A percentile compares a stretch with the other conserved stretches of the same genome.
Conservation (phyloP, 2,329 filamentous ascomycete genomes). For the Geoglossum cookeanum region DNA sequence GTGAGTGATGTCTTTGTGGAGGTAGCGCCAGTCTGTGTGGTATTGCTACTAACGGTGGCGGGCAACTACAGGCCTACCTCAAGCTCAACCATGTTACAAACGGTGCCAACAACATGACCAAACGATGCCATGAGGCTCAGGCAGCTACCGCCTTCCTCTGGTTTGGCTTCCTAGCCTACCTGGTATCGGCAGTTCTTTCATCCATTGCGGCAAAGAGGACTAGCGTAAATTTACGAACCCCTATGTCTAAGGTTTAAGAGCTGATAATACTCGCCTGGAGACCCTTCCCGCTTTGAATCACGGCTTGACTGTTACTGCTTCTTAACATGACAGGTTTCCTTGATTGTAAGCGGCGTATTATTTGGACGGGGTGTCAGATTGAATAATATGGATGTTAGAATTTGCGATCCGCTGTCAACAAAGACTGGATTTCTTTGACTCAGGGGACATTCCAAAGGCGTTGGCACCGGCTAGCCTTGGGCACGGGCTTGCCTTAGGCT, state of each 20-base stretch:
- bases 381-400: no score
- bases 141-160: constrained; percentile 58
- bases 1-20: constrained; percentile 23
- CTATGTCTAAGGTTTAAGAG: constrained; percentile 36
- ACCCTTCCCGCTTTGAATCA: no score
- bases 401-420: neutral
- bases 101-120: constrained; percentile 37
- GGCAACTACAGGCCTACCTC: constrained; percentile 21
- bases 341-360: no score
- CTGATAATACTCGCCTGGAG: no score
- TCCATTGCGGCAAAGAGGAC: constrained; percentile 25
- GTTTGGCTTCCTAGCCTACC: constrained; percentile 51
- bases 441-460: neutral
- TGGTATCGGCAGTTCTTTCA: constrained; percentile 33
- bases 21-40: neutral
- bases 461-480: neutral
- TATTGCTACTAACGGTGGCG: neutral
- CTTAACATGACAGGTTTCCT: no score
- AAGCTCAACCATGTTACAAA: constrained; percentile 39
- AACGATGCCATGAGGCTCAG: constrained; percentile 58
- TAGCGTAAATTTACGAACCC: constrained; percentile 12
- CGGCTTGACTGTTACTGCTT: no score
- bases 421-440: neutral
- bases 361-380: no score
- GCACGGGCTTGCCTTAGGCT: neutral